Percentiles rank a stretch among this genome's conserved stretches.
Conservation (phyloP, 768 basidiomycete genomes). For the Xerocomus potaroensis region DNA sequence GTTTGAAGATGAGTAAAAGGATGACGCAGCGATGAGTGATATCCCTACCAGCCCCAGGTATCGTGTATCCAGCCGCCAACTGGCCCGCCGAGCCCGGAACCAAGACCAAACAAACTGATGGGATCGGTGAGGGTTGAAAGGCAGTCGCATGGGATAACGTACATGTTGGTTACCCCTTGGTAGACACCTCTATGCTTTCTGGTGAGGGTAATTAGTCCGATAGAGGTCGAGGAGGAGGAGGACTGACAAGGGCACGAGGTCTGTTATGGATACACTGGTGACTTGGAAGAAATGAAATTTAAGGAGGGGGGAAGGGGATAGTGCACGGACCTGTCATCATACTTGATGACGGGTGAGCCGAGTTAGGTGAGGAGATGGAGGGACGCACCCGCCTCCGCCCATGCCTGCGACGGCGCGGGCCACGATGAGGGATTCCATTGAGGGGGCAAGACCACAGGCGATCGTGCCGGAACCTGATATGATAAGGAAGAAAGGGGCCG, state of each 20-base stretch:
- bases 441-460: conserved; percentile 80
- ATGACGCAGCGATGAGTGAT: background rate
- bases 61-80: conserved; percentile 85
- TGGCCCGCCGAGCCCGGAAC: conserved; percentile 76
- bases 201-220: conserved; percentile 1
- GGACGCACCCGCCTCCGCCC: conserved; percentile 83
- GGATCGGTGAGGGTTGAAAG: conserved; percentile 4
- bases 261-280: conserved; percentile 77
- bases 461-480: conserved; percentile 72
- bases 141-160: conserved; percentile 22
- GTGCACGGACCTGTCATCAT: conserved; percentile 71
- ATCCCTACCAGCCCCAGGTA: conserved; percentile 72
- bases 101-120: conserved; percentile 74
- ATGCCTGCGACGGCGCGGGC: conserved; percentile 86
- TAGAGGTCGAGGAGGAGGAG: background rate
- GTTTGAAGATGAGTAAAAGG: conserved; percentile 10
- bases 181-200: conserved; percentile 87
- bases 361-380: background rate
- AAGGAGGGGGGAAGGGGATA: conserved; percentile 5
- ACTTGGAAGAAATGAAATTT: conserved; percentile 44
- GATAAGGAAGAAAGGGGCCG: conserved; percentile 14
- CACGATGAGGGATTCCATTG: conserved; percentile 77
- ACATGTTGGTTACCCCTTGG: conserved; percentile 91
- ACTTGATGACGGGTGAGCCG: conserved; percentile 37
- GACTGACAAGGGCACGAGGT: conserved; percentile 83